These are phyloP conservation scores for Pythium monospermum DNA, from an alignment of 352 stramenopile genomes.

Conservation along the genomic window DNA sequence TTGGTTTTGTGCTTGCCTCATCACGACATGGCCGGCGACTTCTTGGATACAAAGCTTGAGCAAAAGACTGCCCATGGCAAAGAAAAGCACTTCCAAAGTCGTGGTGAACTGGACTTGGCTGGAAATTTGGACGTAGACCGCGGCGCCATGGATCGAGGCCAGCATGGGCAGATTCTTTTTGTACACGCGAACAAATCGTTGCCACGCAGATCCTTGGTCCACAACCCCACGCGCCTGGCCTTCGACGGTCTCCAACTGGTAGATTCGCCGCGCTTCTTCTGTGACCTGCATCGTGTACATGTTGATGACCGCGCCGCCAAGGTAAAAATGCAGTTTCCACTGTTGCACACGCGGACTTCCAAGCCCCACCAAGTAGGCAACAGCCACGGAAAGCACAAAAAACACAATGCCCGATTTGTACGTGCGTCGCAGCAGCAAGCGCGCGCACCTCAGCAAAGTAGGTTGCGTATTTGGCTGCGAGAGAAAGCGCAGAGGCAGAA, in stretches of 20 bases:
- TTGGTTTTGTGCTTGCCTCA: too few relatives aligned
- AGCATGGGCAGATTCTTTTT: too few relatives aligned
- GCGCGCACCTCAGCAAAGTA: background rate
- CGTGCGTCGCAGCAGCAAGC: background rate
- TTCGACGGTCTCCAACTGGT: background rate
- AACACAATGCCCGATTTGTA: background rate
- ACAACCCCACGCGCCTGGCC: background rate
- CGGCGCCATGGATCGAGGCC: too few relatives aligned
- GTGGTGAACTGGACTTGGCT: too few relatives aligned
- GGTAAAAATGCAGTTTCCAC: constrained; percentile 5
- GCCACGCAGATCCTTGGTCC: background rate
- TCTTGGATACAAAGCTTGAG: too few relatives aligned
- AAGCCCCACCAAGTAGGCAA: background rate
- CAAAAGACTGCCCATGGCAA: too few relatives aligned
- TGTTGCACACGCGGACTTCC: background rate
- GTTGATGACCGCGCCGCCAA: background rate
- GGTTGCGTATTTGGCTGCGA: background rate
- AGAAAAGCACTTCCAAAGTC: too few relatives aligned
- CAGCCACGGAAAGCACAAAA: background rate
- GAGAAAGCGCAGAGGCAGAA: background rate
- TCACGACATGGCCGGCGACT: too few relatives aligned
- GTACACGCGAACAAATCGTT: background rate
- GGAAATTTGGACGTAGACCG: too few relatives aligned
- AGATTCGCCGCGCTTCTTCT: background rate
- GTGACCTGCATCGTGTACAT: background rate